Evolutionary conservation across 305 asterid species (phyloP).

Genomic region (Lippia alba): DNA sequence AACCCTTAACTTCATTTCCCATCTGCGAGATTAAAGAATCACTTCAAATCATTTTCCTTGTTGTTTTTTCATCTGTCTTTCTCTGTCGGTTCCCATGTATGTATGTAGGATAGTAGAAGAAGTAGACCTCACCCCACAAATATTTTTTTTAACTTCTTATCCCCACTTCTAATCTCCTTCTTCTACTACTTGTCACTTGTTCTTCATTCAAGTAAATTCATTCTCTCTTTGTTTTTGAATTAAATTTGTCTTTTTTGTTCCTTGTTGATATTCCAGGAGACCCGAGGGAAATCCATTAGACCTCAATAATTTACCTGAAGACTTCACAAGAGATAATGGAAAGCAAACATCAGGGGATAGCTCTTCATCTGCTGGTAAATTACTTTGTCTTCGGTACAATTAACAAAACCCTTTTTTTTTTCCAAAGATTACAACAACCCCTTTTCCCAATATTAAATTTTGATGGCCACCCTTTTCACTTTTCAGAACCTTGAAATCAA

Average conservation of each 20-base stretch:
- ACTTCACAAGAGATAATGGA: conserved; percentile 61
- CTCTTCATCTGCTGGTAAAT: conserved; percentile 71
- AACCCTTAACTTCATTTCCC: conserved; percentile 35
- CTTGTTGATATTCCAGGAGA: conserved; percentile 63
- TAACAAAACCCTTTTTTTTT: background rate
- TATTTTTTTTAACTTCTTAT: background rate
- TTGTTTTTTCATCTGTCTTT: conserved; percentile 13
- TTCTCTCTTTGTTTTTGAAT: background rate
- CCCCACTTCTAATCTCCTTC: background rate
- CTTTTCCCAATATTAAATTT: background rate
- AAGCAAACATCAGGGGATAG: conserved; percentile 59
- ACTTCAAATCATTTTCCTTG: background rate
- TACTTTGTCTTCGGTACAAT: conserved; percentile 23
- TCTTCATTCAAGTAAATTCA: background rate
- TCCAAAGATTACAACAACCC: too few species aligned
- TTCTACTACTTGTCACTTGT: background rate
- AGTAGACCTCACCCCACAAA: conserved; percentile 37
- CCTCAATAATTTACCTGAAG: conserved; percentile 92
- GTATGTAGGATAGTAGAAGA: conserved; percentile 1
- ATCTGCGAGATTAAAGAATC: conserved; percentile 29
- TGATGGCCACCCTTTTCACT: background rate
- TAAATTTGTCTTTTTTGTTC: background rate
- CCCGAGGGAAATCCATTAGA: conserved; percentile 74
- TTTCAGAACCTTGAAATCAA: background rate
- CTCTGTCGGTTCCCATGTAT: conserved; percentile 41